Percentiles rank a stretch among this genome's conserved stretches.
Conservation (phyloP, 108 stramenopile species). For the Nitzschia inconspicua region DNA sequence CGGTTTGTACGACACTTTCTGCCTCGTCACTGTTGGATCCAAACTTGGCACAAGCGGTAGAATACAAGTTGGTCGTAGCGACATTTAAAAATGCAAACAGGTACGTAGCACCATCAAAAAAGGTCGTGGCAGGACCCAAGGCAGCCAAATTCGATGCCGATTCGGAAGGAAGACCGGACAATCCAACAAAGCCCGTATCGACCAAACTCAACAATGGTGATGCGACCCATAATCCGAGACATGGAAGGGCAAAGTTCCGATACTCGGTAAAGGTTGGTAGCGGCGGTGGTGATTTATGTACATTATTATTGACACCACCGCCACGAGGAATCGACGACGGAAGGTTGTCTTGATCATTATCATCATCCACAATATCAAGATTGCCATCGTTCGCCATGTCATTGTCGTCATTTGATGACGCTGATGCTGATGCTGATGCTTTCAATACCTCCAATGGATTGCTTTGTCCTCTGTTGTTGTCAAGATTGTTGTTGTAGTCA, state of each 20-base stretch:
- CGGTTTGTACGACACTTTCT: constrained; percentile 76
- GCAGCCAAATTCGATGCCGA: constrained; percentile 43
- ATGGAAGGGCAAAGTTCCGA: constrained; percentile 78
- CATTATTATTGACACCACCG: constrained; percentile 3
- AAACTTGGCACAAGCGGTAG: constrained; percentile 56
- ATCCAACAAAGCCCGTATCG: constrained; percentile 83
- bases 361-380: neutral
- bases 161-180: constrained; percentile 43
- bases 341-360: neutral
- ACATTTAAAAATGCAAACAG: constrained; percentile 88
- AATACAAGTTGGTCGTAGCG: constrained; percentile 85
- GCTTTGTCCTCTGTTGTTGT: neutral
- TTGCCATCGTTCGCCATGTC: neutral
- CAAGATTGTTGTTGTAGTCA: no score
- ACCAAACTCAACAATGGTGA: constrained; percentile 77
- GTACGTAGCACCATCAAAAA: constrained; percentile 84
- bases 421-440: constrained; percentile 1
- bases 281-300: constrained; percentile 33
- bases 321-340: constrained; percentile 24
- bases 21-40: constrained; percentile 37
- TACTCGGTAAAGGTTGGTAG: constrained; percentile 50
- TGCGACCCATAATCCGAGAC: constrained; percentile 77
- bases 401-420: constrained; percentile 5
- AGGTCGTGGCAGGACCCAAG: constrained; percentile 75
- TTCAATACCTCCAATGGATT: neutral